phyloP scores from a whole-genome alignment of 2,329 filamentous ascomycete genomes.

The Penicillium brasilianum region DNA sequence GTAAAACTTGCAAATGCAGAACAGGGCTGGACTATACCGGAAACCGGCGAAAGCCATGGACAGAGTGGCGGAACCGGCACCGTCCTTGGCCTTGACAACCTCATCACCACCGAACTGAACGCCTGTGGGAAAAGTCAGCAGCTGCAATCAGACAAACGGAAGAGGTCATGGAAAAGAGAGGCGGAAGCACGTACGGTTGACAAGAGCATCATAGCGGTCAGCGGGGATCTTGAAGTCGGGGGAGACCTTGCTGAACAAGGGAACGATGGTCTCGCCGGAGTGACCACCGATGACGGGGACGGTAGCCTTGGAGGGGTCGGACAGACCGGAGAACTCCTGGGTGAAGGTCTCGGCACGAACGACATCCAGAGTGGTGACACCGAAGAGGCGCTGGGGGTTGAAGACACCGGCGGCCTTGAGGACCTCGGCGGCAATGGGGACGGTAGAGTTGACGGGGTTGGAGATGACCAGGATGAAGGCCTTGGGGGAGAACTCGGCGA shows the following conservation, averaged over 20 bases:
- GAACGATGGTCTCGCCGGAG: conserved; percentile 97
- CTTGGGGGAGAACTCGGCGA: conserved; percentile 87
- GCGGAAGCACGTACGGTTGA: conserved; percentile 69
- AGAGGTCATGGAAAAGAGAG: background rate
- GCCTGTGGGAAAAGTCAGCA: conserved; percentile 46
- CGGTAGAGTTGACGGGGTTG: conserved; percentile 99
- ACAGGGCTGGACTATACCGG: conserved; percentile 62
- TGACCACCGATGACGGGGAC: conserved; percentile 96
- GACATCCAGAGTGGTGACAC: conserved; percentile 97
- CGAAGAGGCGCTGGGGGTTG: conserved; percentile 93
- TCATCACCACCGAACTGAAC: conserved; percentile 98
- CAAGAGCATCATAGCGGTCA: conserved; percentile 87
- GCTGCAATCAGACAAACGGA: background rate
- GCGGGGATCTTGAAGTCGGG: conserved; percentile 79
- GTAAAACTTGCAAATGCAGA: conserved; percentile 13
- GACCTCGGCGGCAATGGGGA: conserved; percentile 95
- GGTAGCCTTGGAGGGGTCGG: conserved; percentile 78
- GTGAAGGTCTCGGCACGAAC: conserved; percentile 98
- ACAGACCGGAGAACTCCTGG: conserved; percentile 79
- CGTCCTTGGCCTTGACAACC: conserved; percentile 93
- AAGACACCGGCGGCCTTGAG: conserved; percentile 93
- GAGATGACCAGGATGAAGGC: conserved; percentile 97
- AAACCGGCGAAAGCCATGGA: conserved; percentile 97
- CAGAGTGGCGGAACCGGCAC: conserved; percentile 84
- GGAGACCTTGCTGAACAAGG: conserved; percentile 89